phyloP scores from a whole-genome alignment of 371 early-diverging fungal species.

The Mucor circinelloides region DNA sequence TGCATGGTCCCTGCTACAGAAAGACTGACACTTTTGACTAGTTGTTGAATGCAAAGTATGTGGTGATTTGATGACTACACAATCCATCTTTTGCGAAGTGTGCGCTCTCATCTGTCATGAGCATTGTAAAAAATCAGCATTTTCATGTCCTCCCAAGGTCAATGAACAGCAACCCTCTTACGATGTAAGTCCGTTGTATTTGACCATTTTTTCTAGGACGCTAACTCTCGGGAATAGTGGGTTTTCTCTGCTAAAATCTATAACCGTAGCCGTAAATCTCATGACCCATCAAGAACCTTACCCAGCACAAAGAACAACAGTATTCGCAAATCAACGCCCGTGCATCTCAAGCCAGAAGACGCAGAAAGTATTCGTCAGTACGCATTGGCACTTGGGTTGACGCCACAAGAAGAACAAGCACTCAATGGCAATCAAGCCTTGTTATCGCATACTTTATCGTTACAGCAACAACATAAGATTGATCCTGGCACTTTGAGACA shows the following conservation, averaged over 20 bases:
- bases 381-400: conserved; percentile 38
- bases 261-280: conserved; percentile 19
- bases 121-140: conserved; percentile 40
- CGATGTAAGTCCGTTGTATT: conserved; percentile 28
- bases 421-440: conserved; percentile 42
- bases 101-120: conserved; percentile 49
- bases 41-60: conserved; percentile 50
- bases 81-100: conserved; percentile 45
- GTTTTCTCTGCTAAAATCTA: conserved; percentile 29
- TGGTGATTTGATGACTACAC: conserved; percentile 27
- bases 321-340: conserved; percentile 19
- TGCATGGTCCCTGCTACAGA: background rate
- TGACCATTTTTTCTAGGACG: background rate
- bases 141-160: conserved; percentile 52
- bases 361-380: conserved; percentile 43
- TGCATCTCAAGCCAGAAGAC: conserved; percentile 26
- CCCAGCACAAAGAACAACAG: conserved; percentile 22
- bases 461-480: conserved; percentile 28
- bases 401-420: conserved; percentile 43
- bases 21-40: background rate
- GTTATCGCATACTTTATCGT: conserved; percentile 38
- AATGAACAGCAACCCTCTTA: conserved; percentile 54
- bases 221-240: background rate
- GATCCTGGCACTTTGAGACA: conserved; percentile 19
- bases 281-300: background rate